phyloP scores from a whole-genome alignment of 2,329 filamentous ascomycete genomes.

The Huntiella bhutanensis region DNA sequence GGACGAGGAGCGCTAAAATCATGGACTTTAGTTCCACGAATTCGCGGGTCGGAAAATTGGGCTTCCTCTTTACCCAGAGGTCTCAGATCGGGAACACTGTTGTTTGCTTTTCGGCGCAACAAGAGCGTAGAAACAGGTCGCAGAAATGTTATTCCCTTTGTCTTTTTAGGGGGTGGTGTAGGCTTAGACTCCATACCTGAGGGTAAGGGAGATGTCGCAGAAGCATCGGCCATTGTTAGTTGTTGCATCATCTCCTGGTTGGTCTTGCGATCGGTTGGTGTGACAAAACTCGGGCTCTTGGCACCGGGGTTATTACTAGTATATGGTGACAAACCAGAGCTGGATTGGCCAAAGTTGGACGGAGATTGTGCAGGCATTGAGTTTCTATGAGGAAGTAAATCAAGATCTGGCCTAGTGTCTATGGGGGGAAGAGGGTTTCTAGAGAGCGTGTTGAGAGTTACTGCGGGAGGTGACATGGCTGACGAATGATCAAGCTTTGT shows the following conservation, averaged over 20 bases:
- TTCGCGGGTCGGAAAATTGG: slow-evolving; percentile 40
- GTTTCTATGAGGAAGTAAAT: slow-evolving; percentile 1
- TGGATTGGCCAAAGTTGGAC: slow-evolving; percentile 7
- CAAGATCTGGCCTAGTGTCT: slow-evolving; percentile 10
- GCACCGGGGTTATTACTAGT: slow-evolving; percentile 13
- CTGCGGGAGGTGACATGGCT: background rate
- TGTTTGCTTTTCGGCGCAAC: slow-evolving; percentile 35
- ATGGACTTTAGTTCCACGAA: slow-evolving; percentile 43
- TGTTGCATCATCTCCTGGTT: slow-evolving; percentile 13
- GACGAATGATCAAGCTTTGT: background rate
- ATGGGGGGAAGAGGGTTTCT: slow-evolving; percentile 16
- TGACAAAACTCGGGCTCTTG: slow-evolving; percentile 25
- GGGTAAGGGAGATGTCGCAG: too few relatives aligned
- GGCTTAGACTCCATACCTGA: too few relatives aligned
- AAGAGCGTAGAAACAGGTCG: slow-evolving; percentile 41
- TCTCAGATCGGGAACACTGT: slow-evolving; percentile 26
- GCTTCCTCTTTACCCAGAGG: slow-evolving; percentile 24
- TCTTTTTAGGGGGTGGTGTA: slow-evolving; percentile 22
- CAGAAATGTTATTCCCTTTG: slow-evolving; percentile 36
- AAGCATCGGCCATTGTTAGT: background rate
- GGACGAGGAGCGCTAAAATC: slow-evolving; percentile 44
- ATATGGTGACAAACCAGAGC: slow-evolving; percentile 1
- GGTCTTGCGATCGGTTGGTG: slow-evolving; percentile 30
- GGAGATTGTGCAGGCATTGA: slow-evolving; percentile 9
- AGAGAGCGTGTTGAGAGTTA: slow-evolving; percentile 12